Conservation (phyloP, 768 basidiomycete genomes). For the Peribolospora baueri region DNA sequence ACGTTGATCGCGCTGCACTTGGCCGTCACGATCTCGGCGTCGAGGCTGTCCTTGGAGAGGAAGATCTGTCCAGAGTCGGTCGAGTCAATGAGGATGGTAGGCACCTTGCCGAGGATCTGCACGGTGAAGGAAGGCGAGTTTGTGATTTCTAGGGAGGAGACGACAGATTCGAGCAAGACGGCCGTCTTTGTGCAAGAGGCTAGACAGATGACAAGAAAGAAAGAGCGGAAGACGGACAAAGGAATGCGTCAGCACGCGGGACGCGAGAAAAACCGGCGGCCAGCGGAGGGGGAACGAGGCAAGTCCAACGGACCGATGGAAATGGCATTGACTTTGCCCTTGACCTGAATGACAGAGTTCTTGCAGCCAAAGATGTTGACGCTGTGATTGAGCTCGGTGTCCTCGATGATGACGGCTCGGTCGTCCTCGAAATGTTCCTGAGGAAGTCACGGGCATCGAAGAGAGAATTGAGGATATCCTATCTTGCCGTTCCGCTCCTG, state of each 20-base stretch:
- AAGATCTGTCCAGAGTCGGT: conserved; percentile 91
- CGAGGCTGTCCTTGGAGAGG: conserved; percentile 57
- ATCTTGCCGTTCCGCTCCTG: background rate
- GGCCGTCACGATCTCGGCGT: conserved; percentile 55
- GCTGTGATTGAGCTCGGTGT: conserved; percentile 52
- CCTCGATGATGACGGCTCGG: conserved; percentile 38
- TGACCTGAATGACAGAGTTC: conserved; percentile 52
- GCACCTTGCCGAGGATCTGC: conserved; percentile 69
- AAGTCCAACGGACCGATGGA: conserved; percentile 40
- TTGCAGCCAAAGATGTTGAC: conserved; percentile 83
- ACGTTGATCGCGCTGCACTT: conserved; percentile 88
- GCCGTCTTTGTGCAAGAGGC: conserved; percentile 74
- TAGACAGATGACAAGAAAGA: conserved; percentile 16
- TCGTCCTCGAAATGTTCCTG: conserved; percentile 88
- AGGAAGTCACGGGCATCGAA: background rate
- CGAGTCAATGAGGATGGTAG: conserved; percentile 79
- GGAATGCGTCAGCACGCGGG: too few relatives aligned
- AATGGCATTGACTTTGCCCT: conserved; percentile 87
- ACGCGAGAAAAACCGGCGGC: background rate
- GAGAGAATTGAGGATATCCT: background rate
- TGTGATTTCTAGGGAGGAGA: conserved; percentile 72
- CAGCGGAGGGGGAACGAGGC: background rate
- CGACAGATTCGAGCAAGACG: conserved; percentile 68
- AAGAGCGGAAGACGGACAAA: background rate
- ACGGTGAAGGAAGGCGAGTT: conserved; percentile 78